Evolutionary conservation across 805 yeast genomes (phyloP).

Genomic region (Komagataella kurtzmanii): DNA sequence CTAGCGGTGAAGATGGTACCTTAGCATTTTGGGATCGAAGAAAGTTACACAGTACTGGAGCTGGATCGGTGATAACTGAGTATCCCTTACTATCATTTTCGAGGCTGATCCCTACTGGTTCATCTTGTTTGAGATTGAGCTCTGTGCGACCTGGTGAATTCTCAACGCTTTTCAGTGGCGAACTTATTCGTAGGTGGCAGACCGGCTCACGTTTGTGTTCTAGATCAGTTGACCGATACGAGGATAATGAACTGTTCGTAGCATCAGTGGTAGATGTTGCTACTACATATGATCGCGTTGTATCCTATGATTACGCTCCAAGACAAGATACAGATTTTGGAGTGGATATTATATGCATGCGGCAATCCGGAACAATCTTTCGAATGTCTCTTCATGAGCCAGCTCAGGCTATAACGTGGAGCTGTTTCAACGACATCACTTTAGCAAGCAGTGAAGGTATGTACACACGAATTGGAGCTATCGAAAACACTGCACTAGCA

Average conservation of each 20-base stretch:
- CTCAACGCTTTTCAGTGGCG: conserved; percentile 70
- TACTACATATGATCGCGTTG: conserved; percentile 70
- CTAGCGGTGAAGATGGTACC: conserved; percentile 75
- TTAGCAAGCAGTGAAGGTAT: conserved; percentile 48
- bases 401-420: conserved; percentile 48
- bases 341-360: conserved; percentile 68
- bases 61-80: conserved; percentile 20
- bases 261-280: conserved; percentile 62
- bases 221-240: conserved; percentile 23
- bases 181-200: conserved; percentile 68
- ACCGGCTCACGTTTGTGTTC: conserved; percentile 27
- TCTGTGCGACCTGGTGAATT: conserved; percentile 56
- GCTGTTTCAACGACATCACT: conserved; percentile 53
- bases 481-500: not conserved
- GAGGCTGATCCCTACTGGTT: conserved; percentile 47
- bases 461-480: conserved; percentile 20
- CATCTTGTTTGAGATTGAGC: conserved; percentile 60
- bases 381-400: conserved; percentile 64
- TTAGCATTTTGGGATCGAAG: conserved; percentile 75
- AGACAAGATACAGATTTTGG: conserved; percentile 32
- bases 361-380: conserved; percentile 83
- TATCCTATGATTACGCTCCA: conserved; percentile 75
- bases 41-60: conserved; percentile 20
- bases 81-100: conserved; percentile 47
- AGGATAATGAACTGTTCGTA: conserved; percentile 45